These are phyloP conservation scores for Xylaria grammica DNA, from an alignment of 495 filamentous ascomycete species.

Conservation along the genomic window DNA sequence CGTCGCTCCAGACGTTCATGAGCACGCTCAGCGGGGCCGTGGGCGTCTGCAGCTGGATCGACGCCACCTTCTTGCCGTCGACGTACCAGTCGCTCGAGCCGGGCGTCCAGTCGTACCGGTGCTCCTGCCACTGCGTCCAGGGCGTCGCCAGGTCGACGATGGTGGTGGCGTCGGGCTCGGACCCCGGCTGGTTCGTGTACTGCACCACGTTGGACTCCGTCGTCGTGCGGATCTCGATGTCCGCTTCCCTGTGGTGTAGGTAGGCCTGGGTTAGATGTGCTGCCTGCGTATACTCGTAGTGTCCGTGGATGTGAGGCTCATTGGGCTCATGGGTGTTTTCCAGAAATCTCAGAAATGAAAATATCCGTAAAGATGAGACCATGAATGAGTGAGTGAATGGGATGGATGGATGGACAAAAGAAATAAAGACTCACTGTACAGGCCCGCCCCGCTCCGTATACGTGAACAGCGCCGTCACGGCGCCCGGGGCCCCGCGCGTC, in stretches of 20 bases:
- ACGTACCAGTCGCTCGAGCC: conserved; percentile 68
- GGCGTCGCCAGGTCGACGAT: conserved; percentile 44
- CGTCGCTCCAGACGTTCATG: conserved; percentile 79
- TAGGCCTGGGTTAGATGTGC: conserved; percentile 29
- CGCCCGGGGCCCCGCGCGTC: conserved; percentile 57
- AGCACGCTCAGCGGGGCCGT: conserved; percentile 61
- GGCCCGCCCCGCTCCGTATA: conserved; percentile 44
- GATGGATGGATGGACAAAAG: not conserved
- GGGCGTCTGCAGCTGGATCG: conserved; percentile 66
- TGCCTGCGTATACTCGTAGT: too few species aligned
- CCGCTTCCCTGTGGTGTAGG: conserved; percentile 57
- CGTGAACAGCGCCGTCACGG: conserved; percentile 74
- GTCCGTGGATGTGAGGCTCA: too few species aligned
- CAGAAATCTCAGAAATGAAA: too few species aligned
- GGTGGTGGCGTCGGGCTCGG: conserved; percentile 44
- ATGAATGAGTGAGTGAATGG: not conserved
- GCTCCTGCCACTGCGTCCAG: conserved; percentile 70
- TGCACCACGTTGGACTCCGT: conserved; percentile 60
- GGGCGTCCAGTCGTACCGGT: conserved; percentile 75
- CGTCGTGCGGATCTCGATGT: conserved; percentile 74
- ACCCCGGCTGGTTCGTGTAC: conserved; percentile 76
- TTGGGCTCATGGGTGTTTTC: too few species aligned
- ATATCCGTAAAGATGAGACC: too few species aligned
- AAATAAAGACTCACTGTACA: conserved; percentile 34
- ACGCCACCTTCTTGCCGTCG: conserved; percentile 58